A percentile compares a stretch with the other conserved stretches of the same genome.
phyloP scores from a whole-genome alignment of 352 stramenopile genomes.

The Phytopythium chamaehyphon region DNA sequence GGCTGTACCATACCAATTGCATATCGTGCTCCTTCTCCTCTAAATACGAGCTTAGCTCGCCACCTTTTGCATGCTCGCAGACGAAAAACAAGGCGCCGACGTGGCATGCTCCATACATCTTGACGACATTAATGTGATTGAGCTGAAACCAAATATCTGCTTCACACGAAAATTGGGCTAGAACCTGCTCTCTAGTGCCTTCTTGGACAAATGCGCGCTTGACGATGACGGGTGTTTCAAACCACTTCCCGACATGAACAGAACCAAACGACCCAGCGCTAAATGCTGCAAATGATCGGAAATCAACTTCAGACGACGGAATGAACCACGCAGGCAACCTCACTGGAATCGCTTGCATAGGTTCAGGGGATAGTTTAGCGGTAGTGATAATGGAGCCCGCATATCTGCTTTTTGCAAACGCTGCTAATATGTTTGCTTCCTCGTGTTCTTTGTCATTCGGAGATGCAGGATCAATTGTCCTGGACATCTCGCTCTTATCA shows the following conservation, averaged over 20 bases:
- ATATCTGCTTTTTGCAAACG: no score
- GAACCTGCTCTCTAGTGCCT: not conserved
- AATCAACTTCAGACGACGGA: slow-evolving; percentile 23
- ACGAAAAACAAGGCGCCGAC: slow-evolving; percentile 28
- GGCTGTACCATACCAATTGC: slow-evolving; percentile 13
- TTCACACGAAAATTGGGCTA: slow-evolving; percentile 15
- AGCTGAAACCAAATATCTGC: slow-evolving; percentile 23
- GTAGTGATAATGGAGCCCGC: not conserved
- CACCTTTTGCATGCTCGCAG: slow-evolving; percentile 21
- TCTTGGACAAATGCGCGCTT: slow-evolving; percentile 13
- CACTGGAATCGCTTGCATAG: no score
- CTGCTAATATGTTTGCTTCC: no score
- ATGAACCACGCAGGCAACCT: slow-evolving; percentile 16
- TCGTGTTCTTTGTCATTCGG: no score
- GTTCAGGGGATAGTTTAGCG: no score
- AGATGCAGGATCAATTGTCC: no score
- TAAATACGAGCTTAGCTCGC: slow-evolving; percentile 18
- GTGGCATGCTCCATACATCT: slow-evolving; percentile 29
- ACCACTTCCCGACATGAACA: slow-evolving; percentile 21
- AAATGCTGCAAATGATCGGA: slow-evolving; percentile 16
- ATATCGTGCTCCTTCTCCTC: not conserved
- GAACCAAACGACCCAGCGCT: slow-evolving; percentile 17
- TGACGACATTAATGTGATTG: slow-evolving; percentile 24
- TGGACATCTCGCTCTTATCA: no score
- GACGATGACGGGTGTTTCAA: slow-evolving; percentile 14